A percentile compares a stretch with the other conserved stretches of the same genome.
phyloP scores from a whole-genome alignment of 2,329 filamentous ascomycete genomes.

The Fragosphaeria purpurea region DNA sequence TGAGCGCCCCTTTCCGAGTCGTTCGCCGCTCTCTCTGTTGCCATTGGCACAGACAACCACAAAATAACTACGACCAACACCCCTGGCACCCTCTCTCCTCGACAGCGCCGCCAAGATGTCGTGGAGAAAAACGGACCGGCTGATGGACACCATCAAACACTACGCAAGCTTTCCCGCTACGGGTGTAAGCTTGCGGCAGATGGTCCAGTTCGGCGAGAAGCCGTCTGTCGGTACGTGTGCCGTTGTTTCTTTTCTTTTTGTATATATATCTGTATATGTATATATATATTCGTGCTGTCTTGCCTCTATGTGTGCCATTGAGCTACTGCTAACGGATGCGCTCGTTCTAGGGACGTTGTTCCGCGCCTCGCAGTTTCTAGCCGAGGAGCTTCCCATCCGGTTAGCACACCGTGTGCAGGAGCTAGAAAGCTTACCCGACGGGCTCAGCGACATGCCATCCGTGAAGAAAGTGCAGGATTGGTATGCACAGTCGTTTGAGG shows the following conservation, averaged over 20 bases:
- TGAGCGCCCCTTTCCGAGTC: neutral
- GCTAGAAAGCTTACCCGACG: conserved; percentile 83
- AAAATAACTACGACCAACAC: too few relatives aligned
- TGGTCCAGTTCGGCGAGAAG: conserved; percentile 96
- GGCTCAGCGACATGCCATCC: conserved; percentile 94
- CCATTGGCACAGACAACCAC: neutral
- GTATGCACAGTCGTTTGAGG: conserved; percentile 99
- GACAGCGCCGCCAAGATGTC: conserved; percentile 52
- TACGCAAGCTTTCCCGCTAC: conserved; percentile 96
- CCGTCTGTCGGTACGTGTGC: conserved; percentile 69
- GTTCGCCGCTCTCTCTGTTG: neutral
- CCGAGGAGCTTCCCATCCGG: conserved; percentile 94
- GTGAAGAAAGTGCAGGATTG: conserved; percentile 92
- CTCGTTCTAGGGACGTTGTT: conserved; percentile 69
- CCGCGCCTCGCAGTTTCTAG: conserved; percentile 94
- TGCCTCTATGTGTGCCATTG: too few relatives aligned
- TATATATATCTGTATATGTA: neutral
- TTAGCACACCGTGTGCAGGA: conserved; percentile 95
- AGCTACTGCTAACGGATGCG: too few relatives aligned
- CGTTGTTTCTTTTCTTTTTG: conserved; percentile 2
- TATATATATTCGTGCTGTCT: too few relatives aligned
- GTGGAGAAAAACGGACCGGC: conserved; percentile 80
- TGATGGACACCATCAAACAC: conserved; percentile 97
- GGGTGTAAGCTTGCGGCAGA: conserved; percentile 90
- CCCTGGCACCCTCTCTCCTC: neutral